Evolutionary conservation across 371 early-diverging fungal genomes (phyloP).

Genomic region (Mortierella sp.): DNA sequence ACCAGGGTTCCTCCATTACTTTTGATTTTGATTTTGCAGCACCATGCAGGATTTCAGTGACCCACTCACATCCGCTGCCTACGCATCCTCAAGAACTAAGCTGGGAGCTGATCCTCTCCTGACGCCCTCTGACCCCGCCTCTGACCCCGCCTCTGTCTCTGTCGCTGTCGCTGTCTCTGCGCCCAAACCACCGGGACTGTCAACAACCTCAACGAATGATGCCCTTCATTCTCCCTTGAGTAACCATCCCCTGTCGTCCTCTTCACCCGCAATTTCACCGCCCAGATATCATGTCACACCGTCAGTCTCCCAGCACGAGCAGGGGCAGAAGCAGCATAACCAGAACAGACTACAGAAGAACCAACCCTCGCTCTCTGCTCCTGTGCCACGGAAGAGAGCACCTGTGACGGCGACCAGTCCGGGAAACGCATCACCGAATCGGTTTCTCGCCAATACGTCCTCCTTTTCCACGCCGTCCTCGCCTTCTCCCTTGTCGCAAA

Average conservation of each 20-base stretch:
- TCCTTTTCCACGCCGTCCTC: conserved; percentile 33
- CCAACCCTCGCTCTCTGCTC: conserved; percentile 1
- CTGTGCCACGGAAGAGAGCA: conserved; percentile 7
- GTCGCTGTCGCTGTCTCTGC: too few relatives aligned
- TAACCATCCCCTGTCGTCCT: conserved; percentile 10
- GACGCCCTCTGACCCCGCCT: conserved; percentile 1
- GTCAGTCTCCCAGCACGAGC: not conserved
- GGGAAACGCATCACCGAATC: not conserved
- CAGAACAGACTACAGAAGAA: not conserved
- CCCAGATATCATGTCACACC: too few relatives aligned
- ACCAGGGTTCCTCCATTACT: not conserved
- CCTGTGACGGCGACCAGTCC: not conserved
- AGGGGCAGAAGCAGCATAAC: not conserved
- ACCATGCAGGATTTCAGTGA: conserved; percentile 51
- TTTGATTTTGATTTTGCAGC: too few relatives aligned
- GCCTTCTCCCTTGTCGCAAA: conserved; percentile 12
- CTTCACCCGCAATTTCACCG: not conserved
- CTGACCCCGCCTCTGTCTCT: not conserved
- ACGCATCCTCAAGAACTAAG: conserved; percentile 34
- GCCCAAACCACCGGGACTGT: conserved; percentile 4
- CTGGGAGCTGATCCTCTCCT: conserved; percentile 32
- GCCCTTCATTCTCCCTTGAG: not conserved
- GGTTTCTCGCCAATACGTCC: conserved; percentile 6
- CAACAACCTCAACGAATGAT: not conserved
- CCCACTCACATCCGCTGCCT: conserved; percentile 47